Evolutionary conservation across 2,329 filamentous ascomycete genomes (phyloP), one percentile per base, ranked within the genome.

Genomic region (Fusarium concolor): DNA sequence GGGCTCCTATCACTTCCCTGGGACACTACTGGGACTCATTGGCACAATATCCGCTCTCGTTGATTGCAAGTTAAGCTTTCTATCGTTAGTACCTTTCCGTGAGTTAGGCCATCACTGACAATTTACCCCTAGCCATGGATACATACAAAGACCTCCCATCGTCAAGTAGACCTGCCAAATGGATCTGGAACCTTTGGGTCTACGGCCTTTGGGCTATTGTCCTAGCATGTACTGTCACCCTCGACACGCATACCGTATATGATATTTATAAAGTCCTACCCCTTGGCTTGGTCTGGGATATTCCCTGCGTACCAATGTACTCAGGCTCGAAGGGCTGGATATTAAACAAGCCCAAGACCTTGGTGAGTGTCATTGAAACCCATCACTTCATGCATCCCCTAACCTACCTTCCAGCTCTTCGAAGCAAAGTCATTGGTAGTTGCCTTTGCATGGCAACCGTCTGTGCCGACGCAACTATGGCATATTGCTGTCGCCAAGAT

Each of bases 351-450:
- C 62, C 62, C 5, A 65, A 65, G 17, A 57, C 58, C 5, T 33
- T 65, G 10, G 61, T 65, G 44, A 39, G 61, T 5, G n/a, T 10
- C 22, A 12, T 24, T 2, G 6, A 26, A 22, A 45, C 14, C 12
- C 2, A 6, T n/a, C 2, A 15, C 5, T 11, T n/a, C 14, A 3
- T 2, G 4, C 8, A 22, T 29, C 17, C 2, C 4, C 22, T 29
- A 22, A 51, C 17, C 5, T 10, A 33, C n/a, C 1, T 7, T 12
- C 5, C 10, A 64, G 62, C 51, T 65, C 9, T 45, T 65, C 5
- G 57, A 65, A 14, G 57, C 42, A 28, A 62, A 65, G 17, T 65
- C 62, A 7, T 31, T 65, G 2, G 62, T 65, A 0, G 62, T 65
- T 3, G 62, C 62, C 4, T 45, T 9, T 57, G 62, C 15, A 65